These are phyloP conservation scores for Populus hybrid DNA, from an alignment of 441 rosid species.

Conservation along the genomic window DNA sequence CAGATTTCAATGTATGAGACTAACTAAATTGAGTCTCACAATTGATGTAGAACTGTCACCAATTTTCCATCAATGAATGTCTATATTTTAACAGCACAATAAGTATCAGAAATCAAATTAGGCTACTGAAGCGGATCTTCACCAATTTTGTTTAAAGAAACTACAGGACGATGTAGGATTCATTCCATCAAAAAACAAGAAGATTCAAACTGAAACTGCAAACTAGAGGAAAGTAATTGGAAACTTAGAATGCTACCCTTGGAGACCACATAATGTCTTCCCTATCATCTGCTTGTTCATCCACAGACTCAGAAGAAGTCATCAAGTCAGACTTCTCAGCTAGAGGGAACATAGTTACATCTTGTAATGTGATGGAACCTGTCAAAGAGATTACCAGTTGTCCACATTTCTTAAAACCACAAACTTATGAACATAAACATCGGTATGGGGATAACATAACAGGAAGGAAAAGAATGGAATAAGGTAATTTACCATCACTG, in stretches of 20 bases:
- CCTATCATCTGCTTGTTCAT: not conserved
- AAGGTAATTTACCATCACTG: not conserved
- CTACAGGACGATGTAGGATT: not conserved
- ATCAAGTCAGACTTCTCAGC: not conserved
- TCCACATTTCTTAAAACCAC: not conserved
- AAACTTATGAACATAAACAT: not conserved
- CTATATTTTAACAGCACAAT: not conserved
- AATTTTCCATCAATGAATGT: not conserved
- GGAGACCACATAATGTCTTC: not conserved
- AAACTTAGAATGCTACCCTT: not conserved
- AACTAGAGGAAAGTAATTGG: not conserved
- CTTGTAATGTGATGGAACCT: not conserved
- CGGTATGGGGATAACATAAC: not conserved
- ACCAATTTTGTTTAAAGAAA: not conserved
- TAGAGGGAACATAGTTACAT: not conserved
- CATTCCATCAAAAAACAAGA: not conserved
- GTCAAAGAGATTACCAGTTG: not conserved
- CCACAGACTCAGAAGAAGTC: not conserved
- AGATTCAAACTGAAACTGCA: not conserved
- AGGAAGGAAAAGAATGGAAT: not conserved
- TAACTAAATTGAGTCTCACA: no score
- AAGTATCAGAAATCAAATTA: not conserved
- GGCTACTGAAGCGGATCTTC: not conserved
- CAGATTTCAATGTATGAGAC: not conserved
- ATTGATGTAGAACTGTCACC: not conserved